Evolutionary conservation across 768 basidiomycete species (phyloP), one percentile per base, ranked within the genome.

Genomic region (Macrolepiota fuliginosa): DNA sequence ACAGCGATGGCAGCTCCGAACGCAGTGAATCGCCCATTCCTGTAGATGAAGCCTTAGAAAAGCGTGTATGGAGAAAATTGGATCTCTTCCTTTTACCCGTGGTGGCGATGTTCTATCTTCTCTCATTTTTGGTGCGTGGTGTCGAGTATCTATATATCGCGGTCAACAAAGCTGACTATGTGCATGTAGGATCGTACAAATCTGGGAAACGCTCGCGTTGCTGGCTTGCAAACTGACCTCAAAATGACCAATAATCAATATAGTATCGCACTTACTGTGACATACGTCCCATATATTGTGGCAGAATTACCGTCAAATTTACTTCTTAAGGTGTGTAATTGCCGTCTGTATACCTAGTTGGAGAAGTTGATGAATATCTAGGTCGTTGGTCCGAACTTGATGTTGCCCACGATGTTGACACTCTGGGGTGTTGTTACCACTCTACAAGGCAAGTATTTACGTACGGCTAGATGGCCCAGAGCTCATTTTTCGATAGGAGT

Each of bases 401-500:
- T 88, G 68, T 63, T 83, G 53, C 89, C 90, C 0, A 71, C 82
- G 1, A 83, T 89, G 80, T 71, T 89, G 52, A 79, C 82, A 0
- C 65, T 83, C 0, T 91, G 90, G 89, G 89, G 89, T n/a, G 51
- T 89, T n/a, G 79, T 86, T 13, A 79, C 82, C 10, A 78, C 85
- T 9, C 73, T 84, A 49, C 88, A 90, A 79, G 87, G 86, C 80
- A 54, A 25, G 65, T 59, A 29, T 54, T 45, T 53, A 50, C 7
- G 17, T 13, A 1, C 32, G 24, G n/a, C 24, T 22, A 4, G 12
- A 27, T 22, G 2, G 52, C 29, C 27, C 17, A 32, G 27, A 3
- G 54, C 56, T 63, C 49, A 62, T 52, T 39, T 55, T 45, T 7
- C 25, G 10, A 17, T 62, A 69, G 85, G 89, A 29, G 76, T 88